These are phyloP conservation scores for Beauveria varroae DNA, from an alignment of 2,329 filamentous ascomycete species.

Conservation along the genomic window DNA sequence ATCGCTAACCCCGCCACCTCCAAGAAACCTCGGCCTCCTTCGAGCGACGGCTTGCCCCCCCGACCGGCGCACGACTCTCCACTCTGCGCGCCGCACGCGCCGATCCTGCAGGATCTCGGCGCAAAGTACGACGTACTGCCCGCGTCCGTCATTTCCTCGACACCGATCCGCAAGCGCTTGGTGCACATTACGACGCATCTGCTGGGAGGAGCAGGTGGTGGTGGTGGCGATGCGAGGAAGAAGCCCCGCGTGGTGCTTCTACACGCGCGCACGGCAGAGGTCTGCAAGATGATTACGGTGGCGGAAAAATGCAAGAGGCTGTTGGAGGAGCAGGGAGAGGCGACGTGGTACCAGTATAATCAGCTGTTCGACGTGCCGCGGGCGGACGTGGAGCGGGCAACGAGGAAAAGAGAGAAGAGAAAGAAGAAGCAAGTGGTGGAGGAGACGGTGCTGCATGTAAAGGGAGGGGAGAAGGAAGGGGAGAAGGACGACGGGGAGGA, in stretches of 20 bases:
- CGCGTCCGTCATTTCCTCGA: slow-evolving; percentile 51
- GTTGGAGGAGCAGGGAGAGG: slow-evolving; percentile 35
- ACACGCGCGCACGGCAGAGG: slow-evolving; percentile 42
- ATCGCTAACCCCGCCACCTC: not conserved
- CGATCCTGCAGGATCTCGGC: slow-evolving; percentile 30
- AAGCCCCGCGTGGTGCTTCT: slow-evolving; percentile 35
- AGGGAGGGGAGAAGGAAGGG: slow-evolving; percentile 14
- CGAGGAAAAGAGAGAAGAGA: slow-evolving; percentile 16
- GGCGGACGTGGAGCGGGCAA: slow-evolving; percentile 18
- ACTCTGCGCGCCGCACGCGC: slow-evolving; percentile 8
- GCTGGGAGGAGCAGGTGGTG: slow-evolving; percentile 17
- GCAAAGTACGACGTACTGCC: slow-evolving; percentile 42
- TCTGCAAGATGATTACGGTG: slow-evolving; percentile 61
- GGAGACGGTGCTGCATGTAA: slow-evolving; percentile 32
- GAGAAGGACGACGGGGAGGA: slow-evolving; percentile 16
- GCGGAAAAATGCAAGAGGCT: slow-evolving; percentile 57
- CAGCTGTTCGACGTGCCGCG: slow-evolving; percentile 41
- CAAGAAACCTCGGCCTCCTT: not conserved
- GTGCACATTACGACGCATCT: slow-evolving; percentile 38
- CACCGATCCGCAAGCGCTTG: slow-evolving; percentile 51
- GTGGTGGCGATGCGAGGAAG: not conserved
- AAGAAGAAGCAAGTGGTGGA: slow-evolving; percentile 29
- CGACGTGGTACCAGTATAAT: slow-evolving; percentile 50
- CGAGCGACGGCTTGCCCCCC: not conserved
- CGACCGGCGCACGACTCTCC: not conserved